phyloP scores from a whole-genome alignment of 257 asterid species.

The Eustoma russellianum region DNA sequence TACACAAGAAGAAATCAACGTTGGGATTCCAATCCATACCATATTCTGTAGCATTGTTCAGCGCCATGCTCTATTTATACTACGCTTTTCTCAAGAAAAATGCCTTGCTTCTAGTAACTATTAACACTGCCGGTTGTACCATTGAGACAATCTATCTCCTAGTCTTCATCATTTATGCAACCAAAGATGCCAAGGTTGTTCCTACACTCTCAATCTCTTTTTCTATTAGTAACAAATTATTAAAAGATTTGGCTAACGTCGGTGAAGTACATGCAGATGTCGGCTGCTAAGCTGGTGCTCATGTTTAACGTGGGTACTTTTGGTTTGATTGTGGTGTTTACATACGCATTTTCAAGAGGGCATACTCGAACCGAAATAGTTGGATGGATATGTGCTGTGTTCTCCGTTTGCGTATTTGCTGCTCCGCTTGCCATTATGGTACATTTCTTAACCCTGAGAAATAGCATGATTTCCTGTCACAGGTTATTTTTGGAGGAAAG shows the following conservation, averaged over 20 bases:
- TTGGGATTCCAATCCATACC: conserved; percentile 70
- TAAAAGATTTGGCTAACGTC: too few relatives aligned
- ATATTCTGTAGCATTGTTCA: conserved; percentile 67
- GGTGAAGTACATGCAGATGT: conserved; percentile 26
- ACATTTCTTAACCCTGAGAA: not conserved
- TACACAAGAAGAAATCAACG: conserved; percentile 60
- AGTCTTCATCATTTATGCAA: conserved; percentile 52
- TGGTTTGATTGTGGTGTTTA: conserved; percentile 26
- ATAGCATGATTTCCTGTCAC: too few relatives aligned
- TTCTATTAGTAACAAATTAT: too few relatives aligned
- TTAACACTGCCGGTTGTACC: conserved; percentile 39
- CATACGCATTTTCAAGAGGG: conserved; percentile 18
- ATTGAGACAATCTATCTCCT: conserved; percentile 34
- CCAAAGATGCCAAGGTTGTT: conserved; percentile 41
- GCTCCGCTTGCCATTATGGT: conserved; percentile 88
- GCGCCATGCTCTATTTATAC: conserved; percentile 65
- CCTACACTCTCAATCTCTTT: not conserved
- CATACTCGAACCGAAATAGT: conserved; percentile 26
- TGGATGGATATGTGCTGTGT: conserved; percentile 77
- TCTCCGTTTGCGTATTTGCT: conserved; percentile 60
- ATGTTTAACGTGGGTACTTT: conserved; percentile 27
- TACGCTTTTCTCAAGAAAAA: conserved; percentile 53
- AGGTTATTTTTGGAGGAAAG: not conserved
- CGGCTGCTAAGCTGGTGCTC: conserved; percentile 35
- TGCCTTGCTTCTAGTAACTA: conserved; percentile 37